phyloP scores from a whole-genome alignment of 2,329 filamentous ascomycete species.

The Metarhizium robertsii region DNA sequence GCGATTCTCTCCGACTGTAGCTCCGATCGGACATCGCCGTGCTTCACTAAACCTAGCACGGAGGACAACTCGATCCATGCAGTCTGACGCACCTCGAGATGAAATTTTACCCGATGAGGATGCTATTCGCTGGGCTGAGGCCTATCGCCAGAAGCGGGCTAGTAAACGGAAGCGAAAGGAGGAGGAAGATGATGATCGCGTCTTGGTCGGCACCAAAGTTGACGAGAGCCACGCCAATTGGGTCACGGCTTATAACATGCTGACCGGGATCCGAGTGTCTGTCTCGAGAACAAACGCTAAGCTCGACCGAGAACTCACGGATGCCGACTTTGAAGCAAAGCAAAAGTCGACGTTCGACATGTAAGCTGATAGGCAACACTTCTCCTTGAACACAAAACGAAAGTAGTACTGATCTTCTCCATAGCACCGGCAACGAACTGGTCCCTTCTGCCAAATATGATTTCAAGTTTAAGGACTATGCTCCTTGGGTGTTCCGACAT shows the following conservation, averaged over 20 bases:
- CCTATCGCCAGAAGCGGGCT: conserved; percentile 82
- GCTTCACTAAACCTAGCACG: conserved; percentile 77
- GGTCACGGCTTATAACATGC: conserved; percentile 98
- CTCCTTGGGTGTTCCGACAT: conserved; percentile 97
- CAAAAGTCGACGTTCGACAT: conserved; percentile 99
- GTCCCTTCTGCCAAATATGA: conserved; percentile 98
- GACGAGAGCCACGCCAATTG: conserved; percentile 96
- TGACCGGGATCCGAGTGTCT: conserved; percentile 94
- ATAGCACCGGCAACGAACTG: conserved; percentile 86
- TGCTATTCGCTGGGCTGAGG: conserved; percentile 84
- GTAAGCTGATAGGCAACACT: conserved; percentile 40
- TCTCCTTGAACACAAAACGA: not conserved
- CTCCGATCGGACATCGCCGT: conserved; percentile 52
- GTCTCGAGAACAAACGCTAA: conserved; percentile 96
- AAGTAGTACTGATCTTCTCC: not conserved
- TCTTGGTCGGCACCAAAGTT: conserved; percentile 93
- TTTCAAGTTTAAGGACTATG: conserved; percentile 99
- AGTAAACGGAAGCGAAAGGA: conserved; percentile 78
- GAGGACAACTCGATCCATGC: conserved; percentile 73
- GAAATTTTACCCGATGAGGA: conserved; percentile 84
- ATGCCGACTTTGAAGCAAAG: conserved; percentile 85
- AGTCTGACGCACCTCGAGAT: conserved; percentile 76
- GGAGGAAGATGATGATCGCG: conserved; percentile 84
- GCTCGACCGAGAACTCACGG: conserved; percentile 79
- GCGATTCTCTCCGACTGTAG: conserved; percentile 63